These are phyloP conservation scores for Diaporthe longicolla DNA, from an alignment of 2,329 filamentous ascomycete genomes.

Conservation along the genomic window DNA sequence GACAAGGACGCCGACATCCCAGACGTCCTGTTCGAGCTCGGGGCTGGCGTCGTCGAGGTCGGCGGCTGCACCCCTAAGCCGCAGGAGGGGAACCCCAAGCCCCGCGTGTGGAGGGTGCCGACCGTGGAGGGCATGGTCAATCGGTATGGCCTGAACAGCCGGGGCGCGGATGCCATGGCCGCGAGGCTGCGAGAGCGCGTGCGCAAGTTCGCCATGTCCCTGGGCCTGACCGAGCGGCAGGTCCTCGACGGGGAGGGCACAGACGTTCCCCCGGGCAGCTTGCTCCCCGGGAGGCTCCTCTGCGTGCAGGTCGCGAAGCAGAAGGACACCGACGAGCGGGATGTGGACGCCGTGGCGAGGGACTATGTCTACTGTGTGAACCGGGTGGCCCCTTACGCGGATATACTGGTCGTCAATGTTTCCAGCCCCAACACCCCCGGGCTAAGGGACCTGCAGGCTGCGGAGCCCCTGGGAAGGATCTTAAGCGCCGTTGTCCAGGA, in stretches of 20 bases:
- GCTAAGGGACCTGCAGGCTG: slow-evolving; percentile 86
- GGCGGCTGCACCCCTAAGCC: slow-evolving; percentile 91
- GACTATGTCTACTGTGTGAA: slow-evolving; percentile 93
- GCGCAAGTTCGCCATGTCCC: slow-evolving; percentile 78
- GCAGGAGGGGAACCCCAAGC: slow-evolving; percentile 88
- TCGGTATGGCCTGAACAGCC: slow-evolving; percentile 93
- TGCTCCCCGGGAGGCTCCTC: slow-evolving; percentile 81
- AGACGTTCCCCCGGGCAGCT: slow-evolving; percentile 84
- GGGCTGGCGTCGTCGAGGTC: slow-evolving; percentile 90
- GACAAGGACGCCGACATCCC: slow-evolving; percentile 77
- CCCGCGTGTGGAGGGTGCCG: slow-evolving; percentile 89
- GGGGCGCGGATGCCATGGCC: slow-evolving; percentile 90
- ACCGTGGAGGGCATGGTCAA: slow-evolving; percentile 92
- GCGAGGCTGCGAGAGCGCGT: slow-evolving; percentile 83
- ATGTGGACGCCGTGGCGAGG: slow-evolving; percentile 84
- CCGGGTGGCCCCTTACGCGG: slow-evolving; percentile 86
- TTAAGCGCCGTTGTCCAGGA: slow-evolving; percentile 86
- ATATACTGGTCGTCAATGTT: slow-evolving; percentile 98
- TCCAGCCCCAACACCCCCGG: slow-evolving; percentile 97
- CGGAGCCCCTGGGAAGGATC: slow-evolving; percentile 85
- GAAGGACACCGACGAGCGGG: slow-evolving; percentile 87
- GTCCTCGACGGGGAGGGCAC: slow-evolving; percentile 81
- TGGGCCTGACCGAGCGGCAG: slow-evolving; percentile 78
- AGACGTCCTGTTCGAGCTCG: slow-evolving; percentile 85
- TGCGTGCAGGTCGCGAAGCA: slow-evolving; percentile 98